Evolutionary conservation across 768 basidiomycete genomes (phyloP).

Genomic region (Dioszegia aurantiaca): DNA sequence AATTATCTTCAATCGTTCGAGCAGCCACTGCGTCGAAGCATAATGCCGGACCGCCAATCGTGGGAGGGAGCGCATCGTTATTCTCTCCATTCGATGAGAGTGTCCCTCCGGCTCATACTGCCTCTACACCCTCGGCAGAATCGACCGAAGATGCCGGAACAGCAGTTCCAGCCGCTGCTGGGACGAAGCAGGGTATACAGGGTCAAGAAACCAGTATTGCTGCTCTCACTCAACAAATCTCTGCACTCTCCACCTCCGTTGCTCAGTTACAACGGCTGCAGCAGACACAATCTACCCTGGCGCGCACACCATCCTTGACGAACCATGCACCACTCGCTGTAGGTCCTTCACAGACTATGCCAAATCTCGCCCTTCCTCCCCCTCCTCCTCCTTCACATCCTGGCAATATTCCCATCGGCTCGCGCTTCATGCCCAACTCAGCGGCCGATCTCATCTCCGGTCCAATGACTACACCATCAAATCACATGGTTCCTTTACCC

Average conservation of each 20-base stretch:
- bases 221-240: conserved; percentile 45
- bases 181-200: not conserved
- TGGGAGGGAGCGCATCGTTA: conserved; percentile 8
- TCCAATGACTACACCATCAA: conserved; percentile 7
- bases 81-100: conserved; percentile 35
- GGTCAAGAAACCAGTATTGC: conserved; percentile 22
- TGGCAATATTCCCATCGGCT: conserved; percentile 1
- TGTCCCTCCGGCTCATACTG: conserved; percentile 1
- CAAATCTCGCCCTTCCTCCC: not conserved
- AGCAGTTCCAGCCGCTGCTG: not conserved
- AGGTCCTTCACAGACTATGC: conserved; percentile 2
- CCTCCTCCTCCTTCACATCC: not conserved
- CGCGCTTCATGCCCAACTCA: conserved; percentile 3
- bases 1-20: conserved; percentile 28
- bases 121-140: conserved; percentile 3
- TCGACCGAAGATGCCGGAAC: no score
- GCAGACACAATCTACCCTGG: conserved; percentile 21
- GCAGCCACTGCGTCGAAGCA: not conserved
- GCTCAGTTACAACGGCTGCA: conserved; percentile 52
- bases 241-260: conserved; percentile 46
- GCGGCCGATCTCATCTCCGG: conserved; percentile 7
- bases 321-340: conserved; percentile 4
- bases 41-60: not conserved
- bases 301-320: conserved; percentile 3
- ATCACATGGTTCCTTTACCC: not conserved